Evolutionary conservation across 1,139 yeast genomes (phyloP), one percentile per base, ranked within the genome.

Genomic region (Kodamaea sp.): DNA sequence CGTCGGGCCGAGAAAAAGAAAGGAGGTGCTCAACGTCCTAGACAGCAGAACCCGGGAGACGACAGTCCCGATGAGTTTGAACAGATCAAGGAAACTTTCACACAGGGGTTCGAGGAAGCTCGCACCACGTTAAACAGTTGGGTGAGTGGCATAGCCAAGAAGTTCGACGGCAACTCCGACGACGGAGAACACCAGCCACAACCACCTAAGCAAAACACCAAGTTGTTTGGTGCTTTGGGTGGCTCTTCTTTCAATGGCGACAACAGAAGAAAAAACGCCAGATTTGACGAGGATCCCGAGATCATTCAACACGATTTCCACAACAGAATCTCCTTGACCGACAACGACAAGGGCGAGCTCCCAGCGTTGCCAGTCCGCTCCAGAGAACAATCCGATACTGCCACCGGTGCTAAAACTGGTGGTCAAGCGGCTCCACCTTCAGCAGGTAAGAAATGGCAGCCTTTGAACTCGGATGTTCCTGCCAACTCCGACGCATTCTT

Each of bases 61-160:
- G 86, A 81, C 34, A 62, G 78, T 20, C 80, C 86, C 31, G 82
- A 81, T 31, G 80, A 75, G 41, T 71, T 83, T 51, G 82, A 82
- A 24, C 88, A 81, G 50, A 66, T 87, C 47, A 80, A 77, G 50
- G 87, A 84, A 36, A 78, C 80, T 32, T 73, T 88, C 40, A 70
- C 78, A 34, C 83, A 83, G 53, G 94, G 95, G 19, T 71, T 89
- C 34, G 90, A 83, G 52, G 97, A 89, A 50, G 92, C 97, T 1
- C 78, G 83, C 41, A 72, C 78, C 29, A 84, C 85, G 34, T 78
- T 92, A 39, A 82, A 85, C 45, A 77, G 80, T 16, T 89, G 97
- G 95, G 83, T 90, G 40, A 78, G 79, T 47, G 88, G 83, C 15
- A 57, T 88, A 40, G 76, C 83, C 28, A 80, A 79, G 64, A 77